phyloP scores from a whole-genome alignment of 2,329 filamentous ascomycete genomes.

The Diaporthe batatas region DNA sequence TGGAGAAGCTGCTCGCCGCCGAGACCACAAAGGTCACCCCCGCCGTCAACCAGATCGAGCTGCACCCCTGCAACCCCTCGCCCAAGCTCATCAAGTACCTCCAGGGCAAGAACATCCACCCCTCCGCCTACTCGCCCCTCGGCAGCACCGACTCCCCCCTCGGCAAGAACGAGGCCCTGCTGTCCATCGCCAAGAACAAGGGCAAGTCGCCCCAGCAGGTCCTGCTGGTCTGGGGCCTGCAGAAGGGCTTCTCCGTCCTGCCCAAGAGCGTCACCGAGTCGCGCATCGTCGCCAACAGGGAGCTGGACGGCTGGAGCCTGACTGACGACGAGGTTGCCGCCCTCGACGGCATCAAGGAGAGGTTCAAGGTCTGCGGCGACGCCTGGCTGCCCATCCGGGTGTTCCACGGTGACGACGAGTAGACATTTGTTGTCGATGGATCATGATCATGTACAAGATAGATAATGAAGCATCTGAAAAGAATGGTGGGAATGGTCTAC shows the following conservation, averaged over 20 bases:
- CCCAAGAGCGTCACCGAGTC: slow-evolving; percentile 84
- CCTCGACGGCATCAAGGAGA: slow-evolving; percentile 76
- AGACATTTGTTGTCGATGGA: slow-evolving; percentile 44
- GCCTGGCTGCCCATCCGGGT: slow-evolving; percentile 81
- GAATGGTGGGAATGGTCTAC: slow-evolving; percentile 1
- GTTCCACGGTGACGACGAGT: slow-evolving; percentile 88
- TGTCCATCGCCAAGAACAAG: slow-evolving; percentile 73
- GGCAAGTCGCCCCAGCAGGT: slow-evolving; percentile 81
- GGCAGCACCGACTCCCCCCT: slow-evolving; percentile 79
- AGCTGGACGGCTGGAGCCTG: slow-evolving; percentile 80
- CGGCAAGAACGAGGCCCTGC: slow-evolving; percentile 74
- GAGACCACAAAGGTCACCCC: slow-evolving; percentile 71
- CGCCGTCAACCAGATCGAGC: slow-evolving; percentile 86
- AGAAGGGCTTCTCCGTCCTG: slow-evolving; percentile 86
- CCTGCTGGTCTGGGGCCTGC: slow-evolving; percentile 83
- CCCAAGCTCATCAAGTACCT: slow-evolving; percentile 82
- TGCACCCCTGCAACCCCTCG: slow-evolving; percentile 86
- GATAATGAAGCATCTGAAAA: slow-evolving; percentile 14
- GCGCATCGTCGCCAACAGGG: slow-evolving; percentile 82
- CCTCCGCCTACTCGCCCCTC: slow-evolving; percentile 80
- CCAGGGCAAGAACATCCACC: slow-evolving; percentile 80
- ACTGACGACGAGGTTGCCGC: slow-evolving; percentile 78
- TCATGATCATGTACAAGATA: neutral
- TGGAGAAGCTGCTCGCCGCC: slow-evolving; percentile 81
- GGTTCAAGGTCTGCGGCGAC: slow-evolving; percentile 88